phyloP scores from a whole-genome alignment of 352 stramenopile species.

The Phytophthora colocasiae region DNA sequence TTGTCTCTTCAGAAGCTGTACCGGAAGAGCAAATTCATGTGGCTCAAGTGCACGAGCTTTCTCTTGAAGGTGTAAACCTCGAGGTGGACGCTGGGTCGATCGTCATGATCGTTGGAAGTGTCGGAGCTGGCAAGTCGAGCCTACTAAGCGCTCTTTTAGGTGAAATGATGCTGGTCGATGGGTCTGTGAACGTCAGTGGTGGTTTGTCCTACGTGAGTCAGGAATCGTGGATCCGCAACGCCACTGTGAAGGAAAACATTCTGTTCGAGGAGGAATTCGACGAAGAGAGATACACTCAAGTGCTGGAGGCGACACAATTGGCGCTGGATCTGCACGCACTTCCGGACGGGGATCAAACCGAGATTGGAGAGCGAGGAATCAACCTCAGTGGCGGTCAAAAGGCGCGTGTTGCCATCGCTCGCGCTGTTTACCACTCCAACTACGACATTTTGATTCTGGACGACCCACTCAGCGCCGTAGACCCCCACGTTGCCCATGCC shows the following conservation, averaged over 20 bases:
- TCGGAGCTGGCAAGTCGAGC: constrained; percentile 64
- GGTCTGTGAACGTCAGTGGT: constrained; percentile 37
- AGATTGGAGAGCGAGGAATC: constrained; percentile 96
- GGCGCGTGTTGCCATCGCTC: constrained; percentile 82
- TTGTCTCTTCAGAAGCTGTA: constrained; percentile 20
- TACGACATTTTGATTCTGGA: constrained; percentile 62
- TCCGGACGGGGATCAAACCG: constrained; percentile 88
- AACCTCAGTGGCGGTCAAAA: constrained; percentile 95
- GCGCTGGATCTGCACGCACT: constrained; percentile 86
- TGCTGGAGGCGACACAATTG: constrained; percentile 84
- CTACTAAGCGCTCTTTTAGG: constrained; percentile 58
- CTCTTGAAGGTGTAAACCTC: constrained; percentile 54
- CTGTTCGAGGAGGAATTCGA: constrained; percentile 44
- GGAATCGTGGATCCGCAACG: constrained; percentile 93
- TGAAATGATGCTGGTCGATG: constrained; percentile 49
- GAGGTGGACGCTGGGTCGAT: constrained; percentile 65
- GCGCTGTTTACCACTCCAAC: constrained; percentile 86
- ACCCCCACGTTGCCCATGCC: constrained; percentile 43
- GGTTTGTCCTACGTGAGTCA: constrained; percentile 90
- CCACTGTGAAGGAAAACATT: constrained; percentile 84
- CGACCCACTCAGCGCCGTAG: constrained; percentile 47
- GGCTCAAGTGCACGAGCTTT: constrained; percentile 24
- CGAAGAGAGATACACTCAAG: constrained; percentile 40
- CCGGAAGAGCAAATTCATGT: constrained; percentile 1
- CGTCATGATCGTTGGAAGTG: constrained; percentile 61